Conservation (phyloP, 176 grass and related monocot species). For the Musa acuminata region DNA sequence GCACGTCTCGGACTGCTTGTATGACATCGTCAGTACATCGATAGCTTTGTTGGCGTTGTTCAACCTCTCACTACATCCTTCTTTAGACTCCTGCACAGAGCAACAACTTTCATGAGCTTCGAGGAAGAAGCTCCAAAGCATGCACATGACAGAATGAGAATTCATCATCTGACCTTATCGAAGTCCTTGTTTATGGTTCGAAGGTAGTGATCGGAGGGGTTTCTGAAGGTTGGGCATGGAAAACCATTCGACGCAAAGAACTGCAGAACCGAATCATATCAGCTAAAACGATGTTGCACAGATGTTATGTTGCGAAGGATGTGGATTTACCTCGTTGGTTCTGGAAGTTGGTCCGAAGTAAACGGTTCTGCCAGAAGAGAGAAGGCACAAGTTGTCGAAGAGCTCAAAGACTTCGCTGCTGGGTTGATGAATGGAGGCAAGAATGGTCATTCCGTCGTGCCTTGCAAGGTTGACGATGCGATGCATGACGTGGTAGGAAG, state of each 20-base stretch:
- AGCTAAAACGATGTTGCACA: neutral
- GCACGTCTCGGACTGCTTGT: neutral
- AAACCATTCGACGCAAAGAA: constrained; percentile 70
- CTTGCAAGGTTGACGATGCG: constrained; percentile 51
- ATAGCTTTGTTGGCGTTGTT: neutral
- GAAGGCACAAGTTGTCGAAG: constrained; percentile 62
- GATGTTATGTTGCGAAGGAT: neutral
- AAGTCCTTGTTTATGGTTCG: constrained; percentile 96
- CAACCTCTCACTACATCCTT: neutral
- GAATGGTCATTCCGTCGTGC: constrained; percentile 60
- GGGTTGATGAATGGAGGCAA: constrained; percentile 85
- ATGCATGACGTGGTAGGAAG: constrained; percentile 66
- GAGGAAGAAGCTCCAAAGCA: too few relatives aligned
- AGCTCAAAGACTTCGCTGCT: constrained; percentile 72
- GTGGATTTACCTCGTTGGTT: constrained; percentile 41
- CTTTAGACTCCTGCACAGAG: neutral
- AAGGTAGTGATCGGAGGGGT: constrained; percentile 85
- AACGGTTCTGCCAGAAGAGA: constrained; percentile 69
- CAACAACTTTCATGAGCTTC: too few relatives aligned
- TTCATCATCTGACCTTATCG: constrained; percentile 38
- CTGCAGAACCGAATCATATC: constrained; percentile 10
- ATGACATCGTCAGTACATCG: neutral
- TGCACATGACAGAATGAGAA: neutral
- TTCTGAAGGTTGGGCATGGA: constrained; percentile 66
- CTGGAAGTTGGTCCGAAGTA: constrained; percentile 58